Evolutionary conservation across 225 moss, liverwort and hornwort species (phyloP).

Genomic region (Marchantia polymorpha): DNA sequence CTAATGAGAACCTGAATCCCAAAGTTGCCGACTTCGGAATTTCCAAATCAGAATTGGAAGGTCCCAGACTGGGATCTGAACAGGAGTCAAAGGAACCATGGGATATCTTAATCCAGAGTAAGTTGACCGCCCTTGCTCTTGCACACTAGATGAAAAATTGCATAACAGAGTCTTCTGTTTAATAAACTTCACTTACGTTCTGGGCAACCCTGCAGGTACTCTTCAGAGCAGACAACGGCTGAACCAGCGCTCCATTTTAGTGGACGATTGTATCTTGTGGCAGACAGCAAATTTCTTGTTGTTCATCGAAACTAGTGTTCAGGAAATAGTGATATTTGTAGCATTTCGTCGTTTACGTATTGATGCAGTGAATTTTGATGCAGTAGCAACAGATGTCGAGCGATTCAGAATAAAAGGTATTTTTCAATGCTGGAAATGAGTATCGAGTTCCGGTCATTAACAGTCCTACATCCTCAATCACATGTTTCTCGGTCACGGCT

Average conservation of each 20-base stretch:
- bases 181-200: not conserved
- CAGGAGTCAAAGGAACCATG: slow-evolving; percentile 23
- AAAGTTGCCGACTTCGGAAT: slow-evolving; percentile 32
- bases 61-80: slow-evolving; percentile 6
- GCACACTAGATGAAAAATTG: not conserved
- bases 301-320: no score
- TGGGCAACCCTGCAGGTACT: slow-evolving; percentile 23
- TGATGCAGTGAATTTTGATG: no score
- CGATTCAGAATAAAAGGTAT: no score
- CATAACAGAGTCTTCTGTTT: not conserved
- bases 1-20: slow-evolving; percentile 13
- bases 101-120: slow-evolving; percentile 40
- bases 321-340: no score
- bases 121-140: not conserved
- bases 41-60: slow-evolving; percentile 21
- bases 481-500: no score
- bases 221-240: slow-evolving; percentile 17
- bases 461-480: no score
- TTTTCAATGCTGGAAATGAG: no score
- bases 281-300: no score
- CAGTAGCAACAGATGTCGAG: no score
- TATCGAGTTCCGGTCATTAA: no score
- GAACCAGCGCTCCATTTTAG: not conserved
- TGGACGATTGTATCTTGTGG: no score
- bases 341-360: no score